These are phyloP conservation scores for Pisolithus orientalis DNA, from an alignment of 768 basidiomycete genomes.

Conservation along the genomic window DNA sequence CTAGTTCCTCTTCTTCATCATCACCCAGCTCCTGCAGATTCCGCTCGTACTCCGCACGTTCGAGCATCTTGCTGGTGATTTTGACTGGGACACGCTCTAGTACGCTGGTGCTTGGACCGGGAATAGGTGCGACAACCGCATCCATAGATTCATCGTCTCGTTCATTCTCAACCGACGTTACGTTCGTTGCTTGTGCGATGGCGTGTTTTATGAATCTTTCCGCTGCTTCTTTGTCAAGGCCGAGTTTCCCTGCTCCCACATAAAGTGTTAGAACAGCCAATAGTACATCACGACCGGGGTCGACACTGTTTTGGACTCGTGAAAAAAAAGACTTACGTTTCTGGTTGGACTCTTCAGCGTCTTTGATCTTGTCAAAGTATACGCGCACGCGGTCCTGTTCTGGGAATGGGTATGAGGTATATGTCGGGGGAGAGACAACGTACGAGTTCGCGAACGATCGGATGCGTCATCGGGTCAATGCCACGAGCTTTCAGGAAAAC, in stretches of 20 bases:
- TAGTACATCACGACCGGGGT: not conserved
- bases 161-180: conserved; percentile 27
- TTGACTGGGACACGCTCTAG: conserved; percentile 40
- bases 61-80: conserved; percentile 69
- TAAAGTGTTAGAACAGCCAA: too few species aligned
- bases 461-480: conserved; percentile 73
- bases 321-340: conserved; percentile 24
- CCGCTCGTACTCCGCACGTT: conserved; percentile 57
- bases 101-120: conserved; percentile 7
- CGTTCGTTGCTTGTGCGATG: conserved; percentile 53
- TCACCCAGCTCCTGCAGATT: conserved; percentile 38
- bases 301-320: not conserved
- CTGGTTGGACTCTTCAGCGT: conserved; percentile 61
- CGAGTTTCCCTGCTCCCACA: conserved; percentile 28
- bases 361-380: conserved; percentile 80
- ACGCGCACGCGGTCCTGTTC: conserved; percentile 63
- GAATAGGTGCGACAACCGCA: not conserved
- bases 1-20: conserved; percentile 38
- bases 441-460: conserved; percentile 57
- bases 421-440: not conserved
- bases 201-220: conserved; percentile 80
- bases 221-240: conserved; percentile 76
- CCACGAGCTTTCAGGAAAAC: conserved; percentile 80
- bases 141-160: conserved; percentile 8
- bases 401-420: not conserved